These are phyloP conservation scores for Bathelium albidoporum DNA, from an alignment of 495 filamentous ascomycete species.

Conservation along the genomic window DNA sequence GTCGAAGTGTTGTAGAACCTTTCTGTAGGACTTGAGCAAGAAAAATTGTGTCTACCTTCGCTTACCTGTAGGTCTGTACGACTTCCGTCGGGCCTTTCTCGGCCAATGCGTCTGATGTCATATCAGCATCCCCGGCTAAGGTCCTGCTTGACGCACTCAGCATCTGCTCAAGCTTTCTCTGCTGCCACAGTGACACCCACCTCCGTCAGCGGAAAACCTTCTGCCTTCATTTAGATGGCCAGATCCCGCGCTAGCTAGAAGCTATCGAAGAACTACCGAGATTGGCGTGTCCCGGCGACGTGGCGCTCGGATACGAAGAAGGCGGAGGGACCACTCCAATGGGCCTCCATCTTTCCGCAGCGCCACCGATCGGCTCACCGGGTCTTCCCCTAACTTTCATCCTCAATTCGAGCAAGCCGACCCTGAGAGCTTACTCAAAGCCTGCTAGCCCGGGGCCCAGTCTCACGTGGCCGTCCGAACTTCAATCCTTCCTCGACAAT, in stretches of 20 bases:
- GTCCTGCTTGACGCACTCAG: not conserved
- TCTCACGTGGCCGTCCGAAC: slow-evolving; percentile 1
- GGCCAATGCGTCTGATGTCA: too few species aligned
- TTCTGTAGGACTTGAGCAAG: too few species aligned
- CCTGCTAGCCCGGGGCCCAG: not conserved
- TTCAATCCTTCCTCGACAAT: not conserved
- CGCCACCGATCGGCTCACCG: not conserved
- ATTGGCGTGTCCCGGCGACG: not conserved
- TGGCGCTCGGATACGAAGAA: too few species aligned
- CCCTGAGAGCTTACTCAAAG: not conserved
- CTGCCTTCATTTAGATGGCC: not conserved
- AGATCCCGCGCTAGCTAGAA: not conserved
- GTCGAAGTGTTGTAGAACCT: too few species aligned
- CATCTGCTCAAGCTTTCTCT: not conserved
- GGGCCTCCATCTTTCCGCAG: not conserved
- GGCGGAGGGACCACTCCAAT: too few species aligned
- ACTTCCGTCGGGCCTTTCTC: too few species aligned
- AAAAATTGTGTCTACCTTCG: too few species aligned
- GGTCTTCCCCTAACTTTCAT: not conserved
- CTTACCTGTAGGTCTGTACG: too few species aligned
- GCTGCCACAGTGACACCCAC: not conserved
- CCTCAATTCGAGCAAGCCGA: not conserved
- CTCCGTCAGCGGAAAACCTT: not conserved
- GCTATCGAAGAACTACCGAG: not conserved
- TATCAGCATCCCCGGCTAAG: not conserved